Base-by-base conservation (phyloP, 1,139 yeast genomes). In the Casaregolazyma lundiana region DNA sequence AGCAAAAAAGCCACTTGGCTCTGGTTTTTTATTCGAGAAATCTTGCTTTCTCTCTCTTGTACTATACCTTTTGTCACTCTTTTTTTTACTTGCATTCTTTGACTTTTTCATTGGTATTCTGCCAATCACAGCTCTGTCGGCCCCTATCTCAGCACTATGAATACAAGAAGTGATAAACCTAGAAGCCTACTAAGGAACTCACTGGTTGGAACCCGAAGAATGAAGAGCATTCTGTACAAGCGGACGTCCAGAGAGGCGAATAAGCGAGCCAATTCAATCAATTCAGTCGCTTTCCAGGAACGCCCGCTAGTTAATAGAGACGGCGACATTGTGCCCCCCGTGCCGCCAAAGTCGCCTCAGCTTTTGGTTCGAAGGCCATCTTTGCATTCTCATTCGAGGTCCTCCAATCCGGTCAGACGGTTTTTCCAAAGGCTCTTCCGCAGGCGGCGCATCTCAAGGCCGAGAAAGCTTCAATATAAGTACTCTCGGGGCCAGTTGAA, bases 321-420 rank as follows among this genome's bases (percentile, higher is more conserved):
- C 35, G 44, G 47, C 11, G 44, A 45, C 22, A 45, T 36, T 26
- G 35, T 36, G 15, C 48, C 43, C n/a, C 40, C 48, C 13, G 32
- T 35, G 19, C 47, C 47, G 13, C 38, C 38, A 17, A 38, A 41
- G 16, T 41, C 46, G n/a, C 46, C 47, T 6, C 56, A 54, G 19
- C 50, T 57, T 50, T 52, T 57, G 18, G 57, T 57, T 21, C 46
- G 64, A 21, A 51, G 52, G 38, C 46, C 54, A 26, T 50, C 62
- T 6, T 42, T 47, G 38, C 32, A 32, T 20, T 35, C 43, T 9
- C 42, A 26, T 16, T 26, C 46, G 18, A 20, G 49, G 15, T 38
- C 47, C 7, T 45, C 52, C 17, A 49, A 47, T 2, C 59, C 59
- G 2, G 43, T 60, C 6, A 50, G 56, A 2, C 46, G 54, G 15